phyloP scores from a whole-genome alignment of 768 basidiomycete genomes.

The Amanita polypyramis region DNA sequence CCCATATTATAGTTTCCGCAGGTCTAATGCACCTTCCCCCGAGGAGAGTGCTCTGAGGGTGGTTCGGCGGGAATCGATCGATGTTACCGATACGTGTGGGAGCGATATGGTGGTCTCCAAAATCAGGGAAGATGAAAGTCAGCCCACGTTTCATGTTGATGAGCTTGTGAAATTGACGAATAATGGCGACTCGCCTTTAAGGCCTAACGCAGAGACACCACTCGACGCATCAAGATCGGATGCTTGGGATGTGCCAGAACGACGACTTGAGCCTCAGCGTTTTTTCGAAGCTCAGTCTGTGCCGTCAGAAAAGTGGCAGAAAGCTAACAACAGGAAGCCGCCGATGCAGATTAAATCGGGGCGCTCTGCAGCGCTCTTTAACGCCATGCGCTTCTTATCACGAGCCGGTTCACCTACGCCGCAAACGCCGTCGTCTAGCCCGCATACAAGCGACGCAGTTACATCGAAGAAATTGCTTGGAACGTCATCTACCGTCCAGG shows the following conservation, averaged over 20 bases:
- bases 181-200: constrained; percentile 3
- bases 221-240: neutral
- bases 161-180: constrained; percentile 6
- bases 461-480: neutral
- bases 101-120: neutral
- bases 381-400: constrained; percentile 6
- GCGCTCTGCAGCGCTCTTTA: constrained; percentile 1
- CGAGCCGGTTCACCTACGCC: constrained; percentile 3
- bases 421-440: neutral
- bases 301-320: neutral
- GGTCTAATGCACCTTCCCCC: constrained; percentile 6
- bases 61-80: neutral
- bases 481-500: neutral
- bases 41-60: constrained; percentile 3
- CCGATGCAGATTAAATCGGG: neutral
- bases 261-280: constrained; percentile 2
- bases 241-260: neutral
- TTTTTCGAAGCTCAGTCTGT: constrained; percentile 1
- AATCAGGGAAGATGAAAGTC: constrained; percentile 6
- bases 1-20: constrained; percentile 3
- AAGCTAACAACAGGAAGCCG: neutral
- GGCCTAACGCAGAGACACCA: constrained; percentile 2
- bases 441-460: neutral
- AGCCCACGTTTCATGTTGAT: constrained; percentile 9
- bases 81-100: neutral